phyloP scores from a whole-genome alignment of 1,284 basidiomycete genomes.

The Anthracocystis walkeri region DNA sequence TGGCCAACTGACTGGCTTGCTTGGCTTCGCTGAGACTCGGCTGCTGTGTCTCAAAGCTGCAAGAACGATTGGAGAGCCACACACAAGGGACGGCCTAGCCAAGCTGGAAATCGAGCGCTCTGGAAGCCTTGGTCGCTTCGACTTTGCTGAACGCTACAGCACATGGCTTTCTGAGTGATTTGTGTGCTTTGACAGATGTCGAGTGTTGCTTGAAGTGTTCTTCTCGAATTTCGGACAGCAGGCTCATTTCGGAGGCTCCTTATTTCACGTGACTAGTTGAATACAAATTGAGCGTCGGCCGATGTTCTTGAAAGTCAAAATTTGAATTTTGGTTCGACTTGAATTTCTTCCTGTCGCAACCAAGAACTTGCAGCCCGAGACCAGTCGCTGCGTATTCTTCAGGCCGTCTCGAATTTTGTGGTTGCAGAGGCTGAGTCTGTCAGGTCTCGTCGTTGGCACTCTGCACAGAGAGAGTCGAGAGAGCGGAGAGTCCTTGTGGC shows the following conservation, averaged over 20 bases:
- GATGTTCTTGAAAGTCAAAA: background rate
- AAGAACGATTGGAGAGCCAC: background rate
- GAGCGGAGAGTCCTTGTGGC: background rate
- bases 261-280: background rate
- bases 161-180: background rate
- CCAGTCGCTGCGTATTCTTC: too few species aligned
- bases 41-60: slow-evolving; percentile 2
- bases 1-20: background rate
- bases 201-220: background rate
- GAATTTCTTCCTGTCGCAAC: too few species aligned
- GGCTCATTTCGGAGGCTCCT: background rate
- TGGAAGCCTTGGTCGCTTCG: too few species aligned
- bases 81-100: background rate
- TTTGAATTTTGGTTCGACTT: background rate
- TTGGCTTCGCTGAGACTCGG: background rate
- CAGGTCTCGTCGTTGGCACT: too few species aligned
- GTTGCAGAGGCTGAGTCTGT: background rate
- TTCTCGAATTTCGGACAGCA: background rate
- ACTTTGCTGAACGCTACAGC: background rate
- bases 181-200: too few species aligned
- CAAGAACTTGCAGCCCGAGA: background rate
- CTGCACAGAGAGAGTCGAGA: background rate
- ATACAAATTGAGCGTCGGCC: background rate
- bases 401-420: background rate
- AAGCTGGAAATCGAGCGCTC: background rate